Evolutionary conservation across 306 rosid species (phyloP), one percentile per base, ranked within the genome.

Genomic region (Alnus rubra): DNA sequence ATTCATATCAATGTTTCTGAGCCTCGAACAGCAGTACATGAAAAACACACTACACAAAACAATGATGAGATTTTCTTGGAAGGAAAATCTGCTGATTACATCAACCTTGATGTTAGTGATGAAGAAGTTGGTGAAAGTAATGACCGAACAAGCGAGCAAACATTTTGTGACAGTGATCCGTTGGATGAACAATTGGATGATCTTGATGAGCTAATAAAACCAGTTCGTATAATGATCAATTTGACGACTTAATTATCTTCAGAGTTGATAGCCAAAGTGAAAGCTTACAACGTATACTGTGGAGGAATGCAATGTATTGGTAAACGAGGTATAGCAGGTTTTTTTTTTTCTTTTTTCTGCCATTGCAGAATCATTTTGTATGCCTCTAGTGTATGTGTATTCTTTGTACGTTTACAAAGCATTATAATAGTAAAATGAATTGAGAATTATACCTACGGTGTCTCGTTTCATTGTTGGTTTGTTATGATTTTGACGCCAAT

Each of bases 191-290:
- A 86, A 18, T 56, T 84, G 55, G 90, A 89, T 35, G 87, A 84
- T 84, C 79, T 77, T 52, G 96, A 88, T 74, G 89, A 86, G 62
- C 84, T 78, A 52, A 85, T 87, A 52, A 88, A 90, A 85, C 96
- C 93, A 1, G 15, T 89, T 80, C 86, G 79, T n/a, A 58, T 92
- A 73, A 79, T 90, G 91, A 60, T 59, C 68, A 33, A 78, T 30
- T 55, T 65, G 62, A 76, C 71, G 8, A 55, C 68, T 23, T 78
- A 71, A 53, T 59, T 74, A 31, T 75, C 75, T 56, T 45, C 3
- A 81, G 71, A 82, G 37, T 54, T 48, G 64, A 83, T 71, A 67
- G 76, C 78, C 56, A 58, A 73, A 73, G 45, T 73, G 50, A 67
- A 68, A 78, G 59, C 69, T 42, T 48, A 49, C 73, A 51, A 19